Conservation (phyloP, 371 early-diverging fungal species). For the Chytridium lagenaria region DNA sequence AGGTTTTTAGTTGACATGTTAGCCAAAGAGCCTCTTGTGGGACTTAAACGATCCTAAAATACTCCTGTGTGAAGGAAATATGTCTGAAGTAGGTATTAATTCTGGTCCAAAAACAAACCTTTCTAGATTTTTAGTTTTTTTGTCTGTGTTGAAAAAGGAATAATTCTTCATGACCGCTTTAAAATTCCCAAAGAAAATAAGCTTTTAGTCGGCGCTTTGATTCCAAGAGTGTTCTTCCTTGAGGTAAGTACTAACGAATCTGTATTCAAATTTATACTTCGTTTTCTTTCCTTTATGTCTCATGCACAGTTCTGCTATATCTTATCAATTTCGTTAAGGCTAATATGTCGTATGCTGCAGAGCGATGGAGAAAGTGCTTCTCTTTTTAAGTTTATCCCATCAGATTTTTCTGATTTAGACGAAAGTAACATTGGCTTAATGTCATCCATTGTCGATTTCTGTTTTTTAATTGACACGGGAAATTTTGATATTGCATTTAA, state of each 20-base stretch:
- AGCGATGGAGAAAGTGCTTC: not conserved
- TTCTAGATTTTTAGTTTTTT: slow-evolving; percentile 46
- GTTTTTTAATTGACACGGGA: slow-evolving; percentile 52
- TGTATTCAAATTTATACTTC: not conserved
- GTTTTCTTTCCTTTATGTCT: too few species aligned
- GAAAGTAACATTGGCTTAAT: slow-evolving; percentile 37
- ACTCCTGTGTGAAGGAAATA: slow-evolving; percentile 44
- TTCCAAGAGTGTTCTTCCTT: slow-evolving; percentile 48
- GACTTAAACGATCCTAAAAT: slow-evolving; percentile 48
- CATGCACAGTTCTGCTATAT: too few species aligned
- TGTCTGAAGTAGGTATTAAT: too few species aligned
- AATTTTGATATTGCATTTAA: slow-evolving; percentile 58
- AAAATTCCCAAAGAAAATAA: slow-evolving; percentile 28
- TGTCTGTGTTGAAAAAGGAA: slow-evolving; percentile 42
- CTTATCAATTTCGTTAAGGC: too few species aligned
- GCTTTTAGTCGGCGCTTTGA: slow-evolving; percentile 39
- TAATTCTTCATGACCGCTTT: slow-evolving; percentile 42
- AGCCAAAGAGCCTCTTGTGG: slow-evolving; percentile 42
- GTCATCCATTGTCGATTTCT: slow-evolving; percentile 53
- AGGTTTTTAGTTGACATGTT: not conserved
- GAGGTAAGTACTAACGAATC: slow-evolving; percentile 29
- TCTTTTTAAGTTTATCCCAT: not conserved
- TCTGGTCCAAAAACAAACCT: slow-evolving; percentile 26
- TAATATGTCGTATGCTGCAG: too few species aligned
- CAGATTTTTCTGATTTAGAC: slow-evolving; percentile 50